phyloP scores from a whole-genome alignment of 129 eudicot genomes.

The carrot (Daucus carota) region DNA sequence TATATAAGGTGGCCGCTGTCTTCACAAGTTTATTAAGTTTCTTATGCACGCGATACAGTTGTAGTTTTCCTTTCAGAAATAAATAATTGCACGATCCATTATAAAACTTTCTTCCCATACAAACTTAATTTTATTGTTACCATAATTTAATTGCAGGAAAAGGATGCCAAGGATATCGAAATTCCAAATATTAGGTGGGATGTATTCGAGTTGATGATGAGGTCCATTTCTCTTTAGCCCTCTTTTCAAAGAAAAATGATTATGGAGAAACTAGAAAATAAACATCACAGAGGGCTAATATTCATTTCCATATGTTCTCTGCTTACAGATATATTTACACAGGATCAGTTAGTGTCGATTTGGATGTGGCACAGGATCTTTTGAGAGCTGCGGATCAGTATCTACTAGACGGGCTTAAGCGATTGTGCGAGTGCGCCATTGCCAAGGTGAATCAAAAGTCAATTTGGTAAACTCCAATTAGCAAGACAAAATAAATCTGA shows the following conservation, averaged over 20 bases:
- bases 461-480: not conserved
- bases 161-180: slow-evolving; percentile 77
- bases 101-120: not conserved
- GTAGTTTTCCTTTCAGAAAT: not conserved
- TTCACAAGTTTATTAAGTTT: not conserved
- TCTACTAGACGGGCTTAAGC: slow-evolving; percentile 89
- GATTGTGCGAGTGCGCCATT: slow-evolving; percentile 77
- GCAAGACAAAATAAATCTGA: not conserved
- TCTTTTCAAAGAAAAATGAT: not conserved
- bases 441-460: slow-evolving; percentile 45
- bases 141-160: slow-evolving; percentile 46
- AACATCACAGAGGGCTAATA: not conserved
- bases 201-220: slow-evolving; percentile 95
- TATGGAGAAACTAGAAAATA: not conserved
- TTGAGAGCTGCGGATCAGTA: slow-evolving; percentile 93
- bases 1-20: not conserved
- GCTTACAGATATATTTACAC: slow-evolving; percentile 75
- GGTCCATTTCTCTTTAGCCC: slow-evolving; percentile 29
- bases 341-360: slow-evolving; percentile 71
- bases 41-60: not conserved
- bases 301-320: not conserved
- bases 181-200: slow-evolving; percentile 95
- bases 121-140: not conserved
- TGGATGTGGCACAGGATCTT: slow-evolving; percentile 77
- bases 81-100: not conserved